Conservation (phyloP, 2,329 filamentous ascomycete genomes). For the Aspergillus bombycis region DNA sequence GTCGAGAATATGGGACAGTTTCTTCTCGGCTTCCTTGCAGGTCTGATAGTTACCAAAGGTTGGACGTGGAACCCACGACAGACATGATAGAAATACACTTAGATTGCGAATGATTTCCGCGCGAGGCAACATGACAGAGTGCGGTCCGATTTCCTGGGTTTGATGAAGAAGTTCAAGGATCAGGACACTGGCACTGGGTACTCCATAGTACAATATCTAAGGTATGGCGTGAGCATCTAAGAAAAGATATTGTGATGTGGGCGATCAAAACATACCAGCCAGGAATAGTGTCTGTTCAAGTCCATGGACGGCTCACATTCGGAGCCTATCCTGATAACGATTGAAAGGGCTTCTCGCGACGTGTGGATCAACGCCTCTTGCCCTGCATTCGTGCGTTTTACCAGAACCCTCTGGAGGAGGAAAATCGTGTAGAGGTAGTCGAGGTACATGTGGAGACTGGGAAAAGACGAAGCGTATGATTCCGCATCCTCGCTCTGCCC, state of each 20-base stretch:
- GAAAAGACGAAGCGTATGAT: constrained; percentile 22
- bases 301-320: constrained; percentile 34
- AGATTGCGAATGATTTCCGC: constrained; percentile 39
- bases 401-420: constrained; percentile 36
- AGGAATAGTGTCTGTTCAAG: constrained; percentile 37
- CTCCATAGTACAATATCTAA: constrained; percentile 38
- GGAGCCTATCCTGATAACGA: constrained; percentile 32
- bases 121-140: constrained; percentile 30
- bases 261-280: constrained; percentile 32
- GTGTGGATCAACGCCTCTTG: constrained; percentile 37
- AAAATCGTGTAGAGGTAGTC: constrained; percentile 42
- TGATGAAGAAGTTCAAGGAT: constrained; percentile 39
- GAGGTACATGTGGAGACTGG: constrained; percentile 33
- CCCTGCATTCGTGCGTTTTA: constrained; percentile 35
- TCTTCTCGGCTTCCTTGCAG: constrained; percentile 41
- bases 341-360: constrained; percentile 34
- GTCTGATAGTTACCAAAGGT: constrained; percentile 39
- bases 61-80: constrained; percentile 38
- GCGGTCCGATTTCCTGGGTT: constrained; percentile 31
- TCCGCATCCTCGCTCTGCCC: constrained; percentile 14
- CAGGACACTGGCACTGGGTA: constrained; percentile 37
- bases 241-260: not conserved
- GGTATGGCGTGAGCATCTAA: not conserved
- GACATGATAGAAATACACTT: constrained; percentile 36
- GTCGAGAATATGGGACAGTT: constrained; percentile 39